Evolutionary conservation across 768 basidiomycete genomes (phyloP).

Genomic region (Suillus brevipes): DNA sequence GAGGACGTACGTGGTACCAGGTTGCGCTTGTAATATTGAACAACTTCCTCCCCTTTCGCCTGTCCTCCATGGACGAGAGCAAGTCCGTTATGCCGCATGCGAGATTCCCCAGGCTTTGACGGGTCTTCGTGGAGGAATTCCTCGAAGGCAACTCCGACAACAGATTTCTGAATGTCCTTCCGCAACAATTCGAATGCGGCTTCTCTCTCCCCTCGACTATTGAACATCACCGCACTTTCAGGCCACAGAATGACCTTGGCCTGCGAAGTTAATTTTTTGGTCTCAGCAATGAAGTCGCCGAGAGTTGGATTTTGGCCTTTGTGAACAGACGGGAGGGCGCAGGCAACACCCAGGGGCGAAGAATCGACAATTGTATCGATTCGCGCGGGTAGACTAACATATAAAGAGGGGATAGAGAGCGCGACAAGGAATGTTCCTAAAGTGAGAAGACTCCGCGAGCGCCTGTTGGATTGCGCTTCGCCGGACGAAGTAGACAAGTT

Average conservation of each 20-base stretch:
- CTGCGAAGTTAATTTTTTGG: conserved; percentile 36
- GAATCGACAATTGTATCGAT: conserved; percentile 35
- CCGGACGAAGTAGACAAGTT: conserved; percentile 8
- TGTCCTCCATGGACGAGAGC: conserved; percentile 50
- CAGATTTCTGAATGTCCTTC: conserved; percentile 35
- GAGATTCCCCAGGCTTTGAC: conserved; percentile 36
- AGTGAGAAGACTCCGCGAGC: conserved; percentile 30
- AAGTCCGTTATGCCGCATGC: conserved; percentile 59
- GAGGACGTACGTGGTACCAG: conserved; percentile 70
- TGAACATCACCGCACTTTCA: conserved; percentile 73
- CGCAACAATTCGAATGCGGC: conserved; percentile 49
- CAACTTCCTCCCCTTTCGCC: conserved; percentile 36
- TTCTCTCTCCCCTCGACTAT: conserved; percentile 46
- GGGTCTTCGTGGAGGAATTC: conserved; percentile 49
- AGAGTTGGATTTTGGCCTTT: conserved; percentile 48
- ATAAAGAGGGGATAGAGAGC: conserved; percentile 59
- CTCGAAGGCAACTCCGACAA: conserved; percentile 73
- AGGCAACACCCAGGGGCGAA: conserved; percentile 67
- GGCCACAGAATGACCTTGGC: conserved; percentile 77
- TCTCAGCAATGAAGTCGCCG: conserved; percentile 64
- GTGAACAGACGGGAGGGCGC: conserved; percentile 57
- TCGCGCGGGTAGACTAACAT: conserved; percentile 41
- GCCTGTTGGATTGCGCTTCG: conserved; percentile 5
- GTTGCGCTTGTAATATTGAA: conserved; percentile 72
- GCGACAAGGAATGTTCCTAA: conserved; percentile 42